These are phyloP conservation scores for Dictyostelium discoideum DNA, from an alignment of 78 protist species.

Conservation along the genomic window dicty_2.7 NC_007091.3:3097501-3098000, in stretches of 20 bases:
- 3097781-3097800: background rate
- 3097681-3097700: background rate
- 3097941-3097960: background rate
- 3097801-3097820: background rate
- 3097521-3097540: background rate
- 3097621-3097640: background rate
- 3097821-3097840: background rate
- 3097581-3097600: background rate
- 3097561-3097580: background rate
- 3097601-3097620: background rate
- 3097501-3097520: background rate
- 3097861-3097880: background rate
- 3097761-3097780: background rate
- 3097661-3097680: background rate
- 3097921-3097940: background rate
- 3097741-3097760: background rate
- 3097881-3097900: background rate
- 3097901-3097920: background rate
- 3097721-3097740: background rate
- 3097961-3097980: background rate
- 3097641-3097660: background rate
- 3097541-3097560: background rate
- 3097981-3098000: background rate
- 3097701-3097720: background rate
- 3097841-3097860: background rate